Evolutionary conservation across 176 grass and related monocot genomes (phyloP), one percentile per base, ranked within the genome.

Genomic region (Aegilops bicornis): DNA sequence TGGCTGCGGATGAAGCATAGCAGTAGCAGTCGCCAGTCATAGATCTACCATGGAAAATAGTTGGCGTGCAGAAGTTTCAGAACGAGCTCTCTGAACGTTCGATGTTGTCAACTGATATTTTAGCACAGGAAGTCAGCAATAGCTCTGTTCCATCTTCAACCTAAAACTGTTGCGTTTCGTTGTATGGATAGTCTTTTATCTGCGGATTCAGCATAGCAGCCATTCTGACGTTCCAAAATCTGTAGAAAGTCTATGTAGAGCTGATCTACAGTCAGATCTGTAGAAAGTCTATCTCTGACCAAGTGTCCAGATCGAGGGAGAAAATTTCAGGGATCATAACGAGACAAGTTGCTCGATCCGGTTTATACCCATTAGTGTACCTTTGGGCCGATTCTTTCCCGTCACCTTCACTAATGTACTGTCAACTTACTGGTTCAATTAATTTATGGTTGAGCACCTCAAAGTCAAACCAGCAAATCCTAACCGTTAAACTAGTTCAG

Each of bases 401-500:
- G 79, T 87, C 79, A 9, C 70, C 32, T 32, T 82, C 86, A 23
- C 40, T 31, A 71, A 76, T 40, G 10, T 25, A 27, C 43, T 47
- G 12, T 6, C 40, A 19, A 68, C 30, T 72, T 37, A 37, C 36
- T 37, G 36, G 36, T 37, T 37, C 33, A 48, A 48, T 74, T 23
- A 3, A 78, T 78, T 83, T 45, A 37, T 27, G 33, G 32, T 33
- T 80, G 32, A 69, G 82, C 58, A 80, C 68, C 88, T 45, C 2
- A 60, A 89, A 88, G 69, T 89, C 78, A 89, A 59, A 61, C 9
- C 39, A 16, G 60, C 64, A 10, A 76, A 30, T 6, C 48, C 16
- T 47, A 8, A 8, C 77, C 52, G 52, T 56, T 54, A 17, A 56
- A 56, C 0, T 20, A 56, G 52, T 7, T 20, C 17, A 56, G 52